Evolutionary conservation across 345 rosid species (phyloP), one percentile per base, ranked within the genome.

Genomic region (Dipteronia dyeriana): DNA sequence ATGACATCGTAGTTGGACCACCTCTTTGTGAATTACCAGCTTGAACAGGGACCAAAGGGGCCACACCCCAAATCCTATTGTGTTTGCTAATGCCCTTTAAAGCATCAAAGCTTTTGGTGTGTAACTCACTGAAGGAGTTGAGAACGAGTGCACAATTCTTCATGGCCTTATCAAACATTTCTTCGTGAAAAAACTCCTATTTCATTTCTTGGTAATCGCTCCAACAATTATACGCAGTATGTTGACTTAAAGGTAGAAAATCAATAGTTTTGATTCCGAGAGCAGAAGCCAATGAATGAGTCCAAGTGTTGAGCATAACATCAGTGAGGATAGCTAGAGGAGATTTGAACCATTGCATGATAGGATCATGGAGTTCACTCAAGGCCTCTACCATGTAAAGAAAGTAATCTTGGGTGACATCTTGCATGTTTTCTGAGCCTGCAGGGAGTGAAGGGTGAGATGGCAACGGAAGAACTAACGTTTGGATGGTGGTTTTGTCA

Each of bases 391-490:
- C 60, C 26, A 26, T 31, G 34, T 31, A 59, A 1, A 38, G 17
- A 26, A 80, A 49, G 10, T 59, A 79, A 4, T 74, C 5, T 26
- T 70, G 34, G 1, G 81, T 81, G 29, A 80, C 70, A 1, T 80
- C 79, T 16, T 70, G 68, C 45, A 78, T 69, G 53, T 83, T 78
- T 31, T 80, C 84, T 0, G 78, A 75, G 26, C 82, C 84, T 4
- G 74, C 23, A 0, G 83, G 84, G 38, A 80, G 70, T 23, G 29
- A 17, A 2, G 76, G 86, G 69, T 80, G 75, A 9, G 77, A 45
- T 31, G 83, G 83, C 10, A 80, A 56, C 26, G 76, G 81, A 4
- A 80, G 74, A 43, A 60, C 14, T 22, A 80, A 26, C 20, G 74
- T 16, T 26, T 49, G 66, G 43, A 74, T 59, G 14, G 0, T 49